These are phyloP conservation scores for Petunia hybrid DNA, from an alignment of 305 asterid species.

Conservation along the genomic window DNA sequence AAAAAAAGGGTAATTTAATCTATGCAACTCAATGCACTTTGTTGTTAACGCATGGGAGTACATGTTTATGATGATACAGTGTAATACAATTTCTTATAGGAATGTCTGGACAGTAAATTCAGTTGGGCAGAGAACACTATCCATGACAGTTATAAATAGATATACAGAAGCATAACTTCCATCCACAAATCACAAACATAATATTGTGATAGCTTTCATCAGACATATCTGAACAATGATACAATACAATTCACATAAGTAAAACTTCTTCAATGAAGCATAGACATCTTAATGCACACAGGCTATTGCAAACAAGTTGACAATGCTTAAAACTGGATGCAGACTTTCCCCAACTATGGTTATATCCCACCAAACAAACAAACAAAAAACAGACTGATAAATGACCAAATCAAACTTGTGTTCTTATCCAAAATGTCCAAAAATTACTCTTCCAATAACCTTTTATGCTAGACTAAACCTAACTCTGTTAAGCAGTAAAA, in stretches of 20 bases:
- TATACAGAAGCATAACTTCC: not conserved
- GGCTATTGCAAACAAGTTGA: conserved; percentile 14
- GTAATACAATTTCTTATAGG: not conserved
- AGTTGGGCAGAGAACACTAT: not conserved
- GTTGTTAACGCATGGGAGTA: not conserved
- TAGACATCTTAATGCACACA: not conserved
- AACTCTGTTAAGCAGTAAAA: not conserved
- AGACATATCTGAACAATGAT: not conserved
- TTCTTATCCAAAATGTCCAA: not conserved
- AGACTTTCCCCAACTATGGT: not conserved
- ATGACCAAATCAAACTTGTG: not conserved
- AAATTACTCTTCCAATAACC: not conserved
- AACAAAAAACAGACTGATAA: not conserved
- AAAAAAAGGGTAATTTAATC: not conserved
- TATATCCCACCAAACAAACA: not conserved
- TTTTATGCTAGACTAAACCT: not conserved
- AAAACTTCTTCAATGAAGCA: not conserved
- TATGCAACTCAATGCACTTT: not conserved
- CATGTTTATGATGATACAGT: not conserved
- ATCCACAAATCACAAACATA: not conserved
- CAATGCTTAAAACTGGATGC: not conserved
- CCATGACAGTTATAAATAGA: not conserved
- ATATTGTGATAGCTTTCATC: not conserved
- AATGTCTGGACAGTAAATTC: conserved; percentile 10
- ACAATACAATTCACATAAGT: not conserved